These are phyloP conservation scores for Spathaspora boniae DNA, from an alignment of 805 yeast genomes.

Conservation along the genomic window DNA sequence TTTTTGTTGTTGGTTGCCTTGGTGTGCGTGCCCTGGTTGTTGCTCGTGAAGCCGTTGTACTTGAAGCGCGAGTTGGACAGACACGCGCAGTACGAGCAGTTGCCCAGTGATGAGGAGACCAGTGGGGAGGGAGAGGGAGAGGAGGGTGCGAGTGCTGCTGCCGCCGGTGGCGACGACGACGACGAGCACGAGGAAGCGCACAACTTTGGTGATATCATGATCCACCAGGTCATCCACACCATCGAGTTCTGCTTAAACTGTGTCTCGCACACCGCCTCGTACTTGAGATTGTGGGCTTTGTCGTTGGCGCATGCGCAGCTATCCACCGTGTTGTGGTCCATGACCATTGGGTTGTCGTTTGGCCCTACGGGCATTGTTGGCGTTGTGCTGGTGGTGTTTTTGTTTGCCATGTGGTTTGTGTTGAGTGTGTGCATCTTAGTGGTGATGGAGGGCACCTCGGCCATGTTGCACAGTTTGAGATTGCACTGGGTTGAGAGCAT, in stretches of 20 bases:
- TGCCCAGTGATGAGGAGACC: constrained; percentile 26
- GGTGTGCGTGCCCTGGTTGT: constrained; percentile 88
- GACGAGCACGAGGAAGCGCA: constrained; percentile 52
- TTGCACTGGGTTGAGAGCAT: constrained; percentile 99
- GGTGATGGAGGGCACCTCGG: constrained; percentile 98
- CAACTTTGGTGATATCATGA: constrained; percentile 88
- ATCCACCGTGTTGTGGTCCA: constrained; percentile 91
- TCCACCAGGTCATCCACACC: constrained; percentile 96
- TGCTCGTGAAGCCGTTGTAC: constrained; percentile 78
- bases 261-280: constrained; percentile 98
- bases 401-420: constrained; percentile 94
- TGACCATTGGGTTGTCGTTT: constrained; percentile 86
- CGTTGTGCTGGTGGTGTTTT: constrained; percentile 66
- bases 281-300: constrained; percentile 93
- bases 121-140: constrained; percentile 21
- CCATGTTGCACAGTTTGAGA: constrained; percentile 98
- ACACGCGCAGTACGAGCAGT: constrained; percentile 39
- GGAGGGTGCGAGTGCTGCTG: constrained; percentile 25
- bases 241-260: constrained; percentile 96
- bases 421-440: constrained; percentile 89
- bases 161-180: constrained; percentile 45
- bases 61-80: constrained; percentile 55
- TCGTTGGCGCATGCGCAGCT: constrained; percentile 96
- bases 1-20: constrained; percentile 71
- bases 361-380: constrained; percentile 61